Percentiles rank a stretch among this genome's conserved stretches.
These are phyloP conservation scores for Tulasnella sp. DNA, from an alignment of 768 basidiomycete genomes.

Conservation along the genomic window DNA sequence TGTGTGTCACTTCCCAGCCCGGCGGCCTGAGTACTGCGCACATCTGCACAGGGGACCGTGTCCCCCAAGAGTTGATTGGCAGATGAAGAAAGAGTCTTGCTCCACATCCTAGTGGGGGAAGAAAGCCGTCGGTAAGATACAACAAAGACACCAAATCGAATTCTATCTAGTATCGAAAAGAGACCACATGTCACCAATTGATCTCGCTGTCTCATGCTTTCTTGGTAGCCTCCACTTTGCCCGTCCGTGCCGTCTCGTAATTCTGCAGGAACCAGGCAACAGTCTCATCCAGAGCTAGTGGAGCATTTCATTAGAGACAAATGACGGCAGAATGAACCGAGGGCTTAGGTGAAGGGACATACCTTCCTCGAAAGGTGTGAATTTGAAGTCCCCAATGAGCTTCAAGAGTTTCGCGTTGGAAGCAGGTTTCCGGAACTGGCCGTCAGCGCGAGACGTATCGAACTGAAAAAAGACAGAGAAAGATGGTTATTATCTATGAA, in stretches of 20 bases:
- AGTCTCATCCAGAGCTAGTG: constrained; percentile 56
- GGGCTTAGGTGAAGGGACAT: constrained; percentile 18
- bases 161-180: too few relatives aligned
- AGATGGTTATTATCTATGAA: neutral
- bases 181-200: too few relatives aligned
- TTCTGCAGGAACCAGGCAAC: constrained; percentile 85
- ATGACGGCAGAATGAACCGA: neutral
- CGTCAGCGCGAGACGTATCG: constrained; percentile 37
- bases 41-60: too few relatives aligned
- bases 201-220: too few relatives aligned
- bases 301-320: neutral
- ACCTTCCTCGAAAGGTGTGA: constrained; percentile 87
- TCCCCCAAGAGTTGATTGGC: too few relatives aligned
- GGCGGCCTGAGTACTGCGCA: too few relatives aligned
- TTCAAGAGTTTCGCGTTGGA: constrained; percentile 76
- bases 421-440: constrained; percentile 93
- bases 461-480: neutral
- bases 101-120: too few relatives aligned
- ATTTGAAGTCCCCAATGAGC: constrained; percentile 69
- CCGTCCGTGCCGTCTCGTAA: constrained; percentile 57
- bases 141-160: too few relatives aligned
- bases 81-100: too few relatives aligned
- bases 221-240: constrained; percentile 23
- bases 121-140: too few relatives aligned
- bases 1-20: too few relatives aligned